Conservation (phyloP, 371 early-diverging fungal species). For the Chytridium lagenaria region DNA sequence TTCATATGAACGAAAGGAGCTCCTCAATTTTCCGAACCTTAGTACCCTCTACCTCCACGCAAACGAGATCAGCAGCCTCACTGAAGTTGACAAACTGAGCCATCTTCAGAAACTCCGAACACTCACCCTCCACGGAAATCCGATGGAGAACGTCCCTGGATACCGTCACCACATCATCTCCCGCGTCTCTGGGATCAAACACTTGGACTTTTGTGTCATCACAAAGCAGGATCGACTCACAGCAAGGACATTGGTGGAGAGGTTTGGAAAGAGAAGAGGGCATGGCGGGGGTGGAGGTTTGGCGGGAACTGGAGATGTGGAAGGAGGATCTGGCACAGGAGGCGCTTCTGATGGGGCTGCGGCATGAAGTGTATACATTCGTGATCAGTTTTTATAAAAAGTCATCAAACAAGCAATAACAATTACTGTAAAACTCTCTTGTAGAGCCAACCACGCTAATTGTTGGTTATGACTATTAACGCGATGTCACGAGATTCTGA, state of each 20-base stretch:
- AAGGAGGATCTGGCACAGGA: not conserved
- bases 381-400: not conserved
- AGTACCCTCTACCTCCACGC: constrained; percentile 43
- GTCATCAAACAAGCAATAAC: not conserved
- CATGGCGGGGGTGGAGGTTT: constrained; percentile 1
- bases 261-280: constrained; percentile 6
- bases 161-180: constrained; percentile 37
- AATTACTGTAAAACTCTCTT: no score
- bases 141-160: constrained; percentile 36
- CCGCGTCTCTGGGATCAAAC: constrained; percentile 34
- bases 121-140: constrained; percentile 46
- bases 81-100: constrained; percentile 41
- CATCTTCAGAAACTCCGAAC: constrained; percentile 25
- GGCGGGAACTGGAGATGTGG: not conserved
- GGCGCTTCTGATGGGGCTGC: not conserved
- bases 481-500: no score
- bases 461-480: not conserved
- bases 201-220: constrained; percentile 48
- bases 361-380: not conserved
- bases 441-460: no score
- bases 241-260: constrained; percentile 16
- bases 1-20: constrained; percentile 15
- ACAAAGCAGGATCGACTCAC: constrained; percentile 39
- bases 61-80: constrained; percentile 30
- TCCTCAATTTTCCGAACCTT: constrained; percentile 33